Evolutionary conservation across 371 early-diverging fungal species (phyloP).

Genomic region (Capillidium rhysosporum): DNA sequence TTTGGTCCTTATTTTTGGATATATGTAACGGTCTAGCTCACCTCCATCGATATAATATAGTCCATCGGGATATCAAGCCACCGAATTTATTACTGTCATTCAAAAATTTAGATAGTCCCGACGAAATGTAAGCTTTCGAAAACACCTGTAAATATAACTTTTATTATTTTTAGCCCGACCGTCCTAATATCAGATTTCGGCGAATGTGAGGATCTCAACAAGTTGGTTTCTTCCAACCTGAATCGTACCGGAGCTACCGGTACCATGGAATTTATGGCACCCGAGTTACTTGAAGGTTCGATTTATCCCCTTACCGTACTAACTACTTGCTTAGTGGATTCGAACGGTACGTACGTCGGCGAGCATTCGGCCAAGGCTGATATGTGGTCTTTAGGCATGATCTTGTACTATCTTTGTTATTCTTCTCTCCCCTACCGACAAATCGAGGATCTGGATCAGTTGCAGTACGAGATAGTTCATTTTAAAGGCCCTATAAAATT

Average conservation of each 20-base stretch:
- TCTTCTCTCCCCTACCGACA: slow-evolving; percentile 61
- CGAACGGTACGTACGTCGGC: slow-evolving; percentile 31
- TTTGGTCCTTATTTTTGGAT: slow-evolving; percentile 70
- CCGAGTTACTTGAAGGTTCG: slow-evolving; percentile 36
- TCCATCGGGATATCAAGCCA: slow-evolving; percentile 65
- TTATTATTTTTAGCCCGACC: slow-evolving; percentile 30
- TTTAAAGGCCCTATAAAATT: slow-evolving; percentile 15
- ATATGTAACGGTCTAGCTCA: slow-evolving; percentile 74
- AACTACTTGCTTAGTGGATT: slow-evolving; percentile 17
- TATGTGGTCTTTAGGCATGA: slow-evolving; percentile 88
- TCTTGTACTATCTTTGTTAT: slow-evolving; percentile 77
- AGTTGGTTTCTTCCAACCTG: slow-evolving; percentile 18
- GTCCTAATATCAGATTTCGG: slow-evolving; percentile 89
- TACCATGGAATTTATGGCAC: slow-evolving; percentile 89
- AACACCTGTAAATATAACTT: neutral
- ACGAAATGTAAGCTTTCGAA: slow-evolving; percentile 15
- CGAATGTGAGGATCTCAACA: slow-evolving; percentile 67
- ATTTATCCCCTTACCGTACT: slow-evolving; percentile 1
- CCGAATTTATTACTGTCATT: slow-evolving; percentile 49
- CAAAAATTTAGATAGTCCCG: slow-evolving; percentile 26
- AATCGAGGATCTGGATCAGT: slow-evolving; percentile 68
- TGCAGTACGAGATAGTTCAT: slow-evolving; percentile 53
- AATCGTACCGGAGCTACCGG: slow-evolving; percentile 87
- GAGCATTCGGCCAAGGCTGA: slow-evolving; percentile 75
- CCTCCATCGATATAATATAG: slow-evolving; percentile 52